These are phyloP conservation scores for Lichtheimia ramosa DNA, from an alignment of 371 early-diverging fungal species.

Conservation along the genomic window DNA sequence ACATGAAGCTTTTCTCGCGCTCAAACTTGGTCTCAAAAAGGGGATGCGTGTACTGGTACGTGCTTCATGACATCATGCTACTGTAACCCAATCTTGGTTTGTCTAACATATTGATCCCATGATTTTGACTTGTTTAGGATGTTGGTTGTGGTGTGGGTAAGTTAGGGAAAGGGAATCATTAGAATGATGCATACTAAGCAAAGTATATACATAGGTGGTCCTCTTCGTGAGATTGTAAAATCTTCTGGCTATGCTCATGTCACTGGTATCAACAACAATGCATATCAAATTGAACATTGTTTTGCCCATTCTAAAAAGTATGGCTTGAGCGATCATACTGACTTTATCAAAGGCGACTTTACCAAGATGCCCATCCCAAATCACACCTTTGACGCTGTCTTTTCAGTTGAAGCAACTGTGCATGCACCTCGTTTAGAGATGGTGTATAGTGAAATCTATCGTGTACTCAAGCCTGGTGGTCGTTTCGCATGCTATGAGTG, in stretches of 20 bases:
- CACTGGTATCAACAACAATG: conserved; percentile 83
- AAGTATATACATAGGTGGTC: conserved; percentile 50
- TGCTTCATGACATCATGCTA: not conserved
- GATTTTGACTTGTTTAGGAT: conserved; percentile 29
- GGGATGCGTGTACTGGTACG: conserved; percentile 64
- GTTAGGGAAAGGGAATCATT: not conserved
- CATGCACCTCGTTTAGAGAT: conserved; percentile 67
- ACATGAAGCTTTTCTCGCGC: conserved; percentile 74
- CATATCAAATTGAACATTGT: conserved; percentile 79
- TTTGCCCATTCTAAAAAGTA: conserved; percentile 60
- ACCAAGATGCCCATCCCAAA: conserved; percentile 73
- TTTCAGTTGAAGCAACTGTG: conserved; percentile 80
- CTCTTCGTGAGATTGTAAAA: conserved; percentile 75
- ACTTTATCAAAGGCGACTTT: conserved; percentile 73
- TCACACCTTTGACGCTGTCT: conserved; percentile 67
- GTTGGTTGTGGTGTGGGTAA: conserved; percentile 83
- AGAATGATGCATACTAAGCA: not conserved
- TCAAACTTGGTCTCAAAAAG: conserved; percentile 60
- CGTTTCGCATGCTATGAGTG: conserved; percentile 76
- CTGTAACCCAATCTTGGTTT: not conserved
- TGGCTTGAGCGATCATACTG: conserved; percentile 49
- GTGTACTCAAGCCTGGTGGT: conserved; percentile 78
- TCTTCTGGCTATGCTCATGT: conserved; percentile 70
- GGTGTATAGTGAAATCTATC: conserved; percentile 74
- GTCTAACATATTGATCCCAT: not conserved